These are phyloP conservation scores for Onygena corvina DNA, from an alignment of 2,329 filamentous ascomycete species.

Conservation along the genomic window DNA sequence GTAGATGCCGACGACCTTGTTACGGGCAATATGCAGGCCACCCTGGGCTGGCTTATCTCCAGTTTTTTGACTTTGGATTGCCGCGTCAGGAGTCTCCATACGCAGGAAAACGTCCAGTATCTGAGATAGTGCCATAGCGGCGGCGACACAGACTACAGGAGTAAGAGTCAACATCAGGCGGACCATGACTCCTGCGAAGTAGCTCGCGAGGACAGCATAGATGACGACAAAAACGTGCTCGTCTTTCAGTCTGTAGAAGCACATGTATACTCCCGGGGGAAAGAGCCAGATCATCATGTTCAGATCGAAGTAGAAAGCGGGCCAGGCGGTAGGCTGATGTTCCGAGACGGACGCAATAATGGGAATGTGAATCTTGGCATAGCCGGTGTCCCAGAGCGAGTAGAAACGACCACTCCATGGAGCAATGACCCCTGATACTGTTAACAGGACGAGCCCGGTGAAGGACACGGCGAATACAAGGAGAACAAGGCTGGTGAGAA, in stretches of 20 bases:
- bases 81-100: slow-evolving; percentile 48
- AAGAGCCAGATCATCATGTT: slow-evolving; percentile 99
- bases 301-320: slow-evolving; percentile 97
- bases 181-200: slow-evolving; percentile 99
- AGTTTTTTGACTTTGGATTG: slow-evolving; percentile 35
- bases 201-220: slow-evolving; percentile 90
- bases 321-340: slow-evolving; percentile 97
- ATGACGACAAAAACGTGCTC: slow-evolving; percentile 98
- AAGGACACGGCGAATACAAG: slow-evolving; percentile 62
- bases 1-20: slow-evolving; percentile 74
- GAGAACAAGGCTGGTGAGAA: slow-evolving; percentile 65
- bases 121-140: slow-evolving; percentile 74
- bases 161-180: slow-evolving; percentile 96
- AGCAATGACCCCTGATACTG: slow-evolving; percentile 79
- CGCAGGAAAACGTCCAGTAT: slow-evolving; percentile 79
- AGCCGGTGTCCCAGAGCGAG: slow-evolving; percentile 96
- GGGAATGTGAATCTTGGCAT: slow-evolving; percentile 97
- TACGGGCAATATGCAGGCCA: slow-evolving; percentile 55
- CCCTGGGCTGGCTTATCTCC: slow-evolving; percentile 24
- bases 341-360: slow-evolving; percentile 99
- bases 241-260: slow-evolving; percentile 84
- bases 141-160: slow-evolving; percentile 87
- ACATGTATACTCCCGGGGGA: slow-evolving; percentile 95
- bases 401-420: slow-evolving; percentile 99
- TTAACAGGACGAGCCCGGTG: slow-evolving; percentile 65